Base-by-base conservation (phyloP, 352 stramenopile genomes). In the Globisporangium cylindrosporum region DNA sequence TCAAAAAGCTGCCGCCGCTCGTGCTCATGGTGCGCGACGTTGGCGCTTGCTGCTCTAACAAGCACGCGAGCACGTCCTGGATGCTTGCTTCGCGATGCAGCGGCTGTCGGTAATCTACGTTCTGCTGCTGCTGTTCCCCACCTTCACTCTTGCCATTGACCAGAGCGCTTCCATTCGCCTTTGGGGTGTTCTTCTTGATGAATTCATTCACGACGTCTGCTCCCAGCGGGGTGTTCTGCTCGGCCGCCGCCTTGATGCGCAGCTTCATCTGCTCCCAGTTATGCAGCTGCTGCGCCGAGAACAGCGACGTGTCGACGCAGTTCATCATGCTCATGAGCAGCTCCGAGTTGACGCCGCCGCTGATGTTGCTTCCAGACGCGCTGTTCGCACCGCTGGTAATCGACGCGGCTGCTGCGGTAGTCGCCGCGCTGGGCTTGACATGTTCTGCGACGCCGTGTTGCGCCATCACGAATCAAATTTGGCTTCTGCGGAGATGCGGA, bases 311-410 rank as follows among this genome's bases (percentile, higher is more conserved):
- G 73, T 95, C 87, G 14, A 95, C 85, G 71, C 87, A 95, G 66
- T 91, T 80, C 87, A 95, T 95, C 87, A 95, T 95, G 62, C 84
- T 88, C 41, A 90, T 73, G 1, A 95, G 74, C 46, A 95, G 73
- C 57, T 88, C 77, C 8, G 87, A 74, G 71, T 93, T 95, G n/a
- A 86, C 79, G 64, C 78, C 74, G 1, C 79, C 27, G 15, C 64
- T 65, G 2, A 8, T 29, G 25, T 29, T 59, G 15, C 46, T 22
- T 10, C 27, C 54, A 25, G 25, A 9, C 0, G 14, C 18, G 53
- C 53, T 38, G 53, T 41, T 36, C 24, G 36, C 3, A 4, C 14
- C 32, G 25, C 7, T 60, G 10, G 18, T 27, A n/a, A 59, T 69
- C 32, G 63, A 29, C n/a, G 4, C 25, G 18, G 38, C 55, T 27